Percentiles rank a stretch among this genome's conserved stretches.
Evolutionary conservation across 306 rosid genomes (phyloP).

Genomic region (Acacia melanoxylon): DNA sequence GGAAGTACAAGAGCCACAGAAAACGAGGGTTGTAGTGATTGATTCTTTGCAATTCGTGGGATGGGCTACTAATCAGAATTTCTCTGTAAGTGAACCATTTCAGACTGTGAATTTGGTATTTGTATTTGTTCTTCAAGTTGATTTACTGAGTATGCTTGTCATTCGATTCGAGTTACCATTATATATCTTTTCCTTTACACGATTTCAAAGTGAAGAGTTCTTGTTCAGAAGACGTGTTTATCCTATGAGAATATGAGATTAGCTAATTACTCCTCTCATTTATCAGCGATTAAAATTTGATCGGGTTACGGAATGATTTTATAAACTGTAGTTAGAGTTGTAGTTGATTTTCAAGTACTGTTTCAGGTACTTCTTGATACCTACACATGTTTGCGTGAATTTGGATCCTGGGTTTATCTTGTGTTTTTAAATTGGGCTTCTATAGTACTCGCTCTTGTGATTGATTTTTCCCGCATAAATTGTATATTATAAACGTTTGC

Average conservation of each 20-base stretch:
- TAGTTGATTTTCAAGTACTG: background rate
- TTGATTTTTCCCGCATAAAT: constrained; percentile 2
- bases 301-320: background rate
- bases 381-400: background rate
- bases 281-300: background rate
- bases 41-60: constrained; percentile 82
- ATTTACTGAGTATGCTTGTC: background rate
- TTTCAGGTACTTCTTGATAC: background rate
- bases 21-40: constrained; percentile 57
- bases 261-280: background rate
- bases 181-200: background rate
- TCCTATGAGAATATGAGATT: background rate
- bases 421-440: background rate
- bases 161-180: background rate
- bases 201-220: background rate
- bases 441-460: background rate
- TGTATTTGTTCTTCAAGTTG: background rate
- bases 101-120: background rate
- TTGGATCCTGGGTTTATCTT: background rate
- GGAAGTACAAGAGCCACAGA: constrained; percentile 40
- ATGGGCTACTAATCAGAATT: constrained; percentile 60
- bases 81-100: constrained; percentile 50
- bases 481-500: background rate
- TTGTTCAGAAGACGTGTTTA: background rate
- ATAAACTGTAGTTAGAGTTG: constrained; percentile 2